phyloP scores from a whole-genome alignment of 78 protist genomes.

The Planoprotostelium fungivorum region DNA sequence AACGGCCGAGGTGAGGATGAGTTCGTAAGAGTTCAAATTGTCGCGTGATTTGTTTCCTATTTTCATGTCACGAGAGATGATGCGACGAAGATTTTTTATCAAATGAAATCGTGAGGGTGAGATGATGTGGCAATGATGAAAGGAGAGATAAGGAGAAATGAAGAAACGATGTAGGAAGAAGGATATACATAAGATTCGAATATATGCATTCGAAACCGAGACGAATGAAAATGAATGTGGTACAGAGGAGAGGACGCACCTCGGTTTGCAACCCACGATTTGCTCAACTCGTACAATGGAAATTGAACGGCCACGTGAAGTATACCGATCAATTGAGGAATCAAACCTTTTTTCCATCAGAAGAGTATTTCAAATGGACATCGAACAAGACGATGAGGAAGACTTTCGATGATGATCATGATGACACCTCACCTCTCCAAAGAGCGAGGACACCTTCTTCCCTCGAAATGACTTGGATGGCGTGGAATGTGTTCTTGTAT shows the following conservation, averaged over 20 bases:
- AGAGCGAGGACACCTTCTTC: not conserved
- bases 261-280: not conserved
- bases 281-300: slow-evolving; percentile 74
- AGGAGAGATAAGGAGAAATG: not conserved
- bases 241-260: not conserved
- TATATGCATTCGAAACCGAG: not conserved
- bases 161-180: not conserved
- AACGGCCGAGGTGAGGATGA: slow-evolving; percentile 56
- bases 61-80: no score
- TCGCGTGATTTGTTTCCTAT: not conserved
- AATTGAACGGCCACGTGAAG: slow-evolving; percentile 82
- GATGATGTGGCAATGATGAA: not conserved
- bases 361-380: no score
- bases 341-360: slow-evolving; percentile 67
- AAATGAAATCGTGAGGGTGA: not conserved
- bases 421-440: not conserved
- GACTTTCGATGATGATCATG: no score
- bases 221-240: not conserved
- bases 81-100: no score
- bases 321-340: slow-evolving; percentile 73
- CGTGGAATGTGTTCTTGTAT: not conserved
- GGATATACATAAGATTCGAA: not conserved
- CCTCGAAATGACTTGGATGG: not conserved
- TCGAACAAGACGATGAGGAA: no score
- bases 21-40: slow-evolving; percentile 6